phyloP scores from a whole-genome alignment of 208 protist species.

The Leishmania mexicana region DNA sequence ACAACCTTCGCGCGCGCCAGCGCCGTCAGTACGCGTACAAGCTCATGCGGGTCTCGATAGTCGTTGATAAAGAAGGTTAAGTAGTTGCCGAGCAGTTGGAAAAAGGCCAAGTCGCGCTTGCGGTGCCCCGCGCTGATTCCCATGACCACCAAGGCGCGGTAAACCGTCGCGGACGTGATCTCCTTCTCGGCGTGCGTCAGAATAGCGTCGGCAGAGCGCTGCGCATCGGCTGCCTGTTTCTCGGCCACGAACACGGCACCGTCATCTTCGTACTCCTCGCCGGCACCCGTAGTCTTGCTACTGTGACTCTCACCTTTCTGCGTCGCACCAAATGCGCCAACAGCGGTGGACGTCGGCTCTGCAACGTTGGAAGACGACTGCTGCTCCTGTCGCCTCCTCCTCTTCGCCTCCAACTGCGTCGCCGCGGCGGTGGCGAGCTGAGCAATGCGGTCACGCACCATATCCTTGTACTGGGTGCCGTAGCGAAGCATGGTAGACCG shows the following conservation, averaged over 20 bases:
- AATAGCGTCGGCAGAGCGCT: slow-evolving; percentile 38
- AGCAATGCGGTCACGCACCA: slow-evolving; percentile 70
- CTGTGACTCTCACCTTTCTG: not conserved
- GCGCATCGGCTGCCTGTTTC: slow-evolving; percentile 1
- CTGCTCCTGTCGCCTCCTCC: slow-evolving; percentile 8
- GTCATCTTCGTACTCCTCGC: slow-evolving; percentile 7
- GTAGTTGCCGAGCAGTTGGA: slow-evolving; percentile 66
- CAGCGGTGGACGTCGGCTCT: not conserved
- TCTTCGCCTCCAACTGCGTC: slow-evolving; percentile 13
- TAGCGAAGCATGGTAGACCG: slow-evolving; percentile 76
- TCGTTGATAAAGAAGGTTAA: slow-evolving; percentile 65
- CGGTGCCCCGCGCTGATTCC: slow-evolving; percentile 70
- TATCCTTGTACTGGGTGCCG: slow-evolving; percentile 58
- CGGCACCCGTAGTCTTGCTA: not conserved
- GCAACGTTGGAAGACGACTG: not conserved
- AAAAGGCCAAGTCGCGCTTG: slow-evolving; percentile 79
- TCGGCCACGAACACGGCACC: slow-evolving; percentile 20
- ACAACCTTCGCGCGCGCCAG: slow-evolving; percentile 77
- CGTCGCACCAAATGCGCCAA: not conserved
- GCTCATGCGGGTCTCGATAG: slow-evolving; percentile 61
- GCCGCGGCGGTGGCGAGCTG: slow-evolving; percentile 47
- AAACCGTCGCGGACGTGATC: slow-evolving; percentile 45
- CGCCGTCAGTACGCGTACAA: slow-evolving; percentile 72
- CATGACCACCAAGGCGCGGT: slow-evolving; percentile 65
- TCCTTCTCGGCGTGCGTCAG: slow-evolving; percentile 42